Percentiles rank a stretch among this genome's conserved stretches.
Evolutionary conservation across 106 monocot species (phyloP).

Genomic region (Xerophyta viscosa): DNA sequence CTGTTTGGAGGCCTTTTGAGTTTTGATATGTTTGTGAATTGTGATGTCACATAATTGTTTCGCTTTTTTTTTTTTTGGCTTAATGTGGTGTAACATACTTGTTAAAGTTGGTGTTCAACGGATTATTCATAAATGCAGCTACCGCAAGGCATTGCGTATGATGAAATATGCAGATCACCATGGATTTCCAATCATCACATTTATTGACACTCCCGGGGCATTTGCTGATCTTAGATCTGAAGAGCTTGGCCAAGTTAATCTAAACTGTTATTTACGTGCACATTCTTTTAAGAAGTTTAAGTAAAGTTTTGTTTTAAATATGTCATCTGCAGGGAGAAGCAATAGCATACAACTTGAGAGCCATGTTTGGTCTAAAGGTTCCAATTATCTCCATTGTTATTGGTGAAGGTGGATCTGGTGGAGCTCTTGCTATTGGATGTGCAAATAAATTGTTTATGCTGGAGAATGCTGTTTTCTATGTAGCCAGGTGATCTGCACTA

Average conservation of each 20-base stretch:
- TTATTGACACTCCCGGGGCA: slow-evolving; percentile 91
- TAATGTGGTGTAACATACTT: no score
- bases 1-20: no score
- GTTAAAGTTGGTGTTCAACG: no score
- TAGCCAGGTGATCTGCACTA: slow-evolving; percentile 50
- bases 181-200: slow-evolving; percentile 87
- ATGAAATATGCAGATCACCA: slow-evolving; percentile 91
- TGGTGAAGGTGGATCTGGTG: slow-evolving; percentile 98
- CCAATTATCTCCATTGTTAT: slow-evolving; percentile 83
- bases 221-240: slow-evolving; percentile 94
- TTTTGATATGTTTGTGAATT: no score
- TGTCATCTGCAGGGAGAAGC: slow-evolving; percentile 65
- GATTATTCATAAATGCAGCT: background rate
- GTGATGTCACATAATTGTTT: no score
- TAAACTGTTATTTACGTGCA: background rate
- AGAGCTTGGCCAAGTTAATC: slow-evolving; percentile 82
- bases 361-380: slow-evolving; percentile 85
- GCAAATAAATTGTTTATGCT: slow-evolving; percentile 88
- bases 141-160: slow-evolving; percentile 81
- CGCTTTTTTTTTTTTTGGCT: no score
- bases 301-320: background rate
- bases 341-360: slow-evolving; percentile 75
- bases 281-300: background rate
- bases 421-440: slow-evolving; percentile 93
- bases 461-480: slow-evolving; percentile 90